These are phyloP conservation scores for Colletotrichum lindemuthianum DNA, from an alignment of 2,329 filamentous ascomycete genomes.

Conservation along the genomic window DNA sequence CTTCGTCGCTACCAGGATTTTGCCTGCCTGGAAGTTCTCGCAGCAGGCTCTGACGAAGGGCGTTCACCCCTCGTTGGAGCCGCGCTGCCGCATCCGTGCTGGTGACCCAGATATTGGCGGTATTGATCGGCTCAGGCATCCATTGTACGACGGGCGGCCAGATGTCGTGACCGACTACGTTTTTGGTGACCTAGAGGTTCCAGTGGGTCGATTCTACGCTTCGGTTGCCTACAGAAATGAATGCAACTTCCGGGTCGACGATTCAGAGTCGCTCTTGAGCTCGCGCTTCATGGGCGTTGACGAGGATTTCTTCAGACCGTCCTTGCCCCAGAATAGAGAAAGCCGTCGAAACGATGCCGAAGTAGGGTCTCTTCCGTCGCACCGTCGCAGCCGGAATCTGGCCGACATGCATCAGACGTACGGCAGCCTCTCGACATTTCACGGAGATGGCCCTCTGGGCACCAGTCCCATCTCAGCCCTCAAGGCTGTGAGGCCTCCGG, in stretches of 20 bases:
- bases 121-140: slow-evolving; percentile 76
- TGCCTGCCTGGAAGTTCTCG: slow-evolving; percentile 87
- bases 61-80: slow-evolving; percentile 72
- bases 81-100: slow-evolving; percentile 82
- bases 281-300: slow-evolving; percentile 94
- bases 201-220: slow-evolving; percentile 84
- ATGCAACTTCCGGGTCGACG: slow-evolving; percentile 90
- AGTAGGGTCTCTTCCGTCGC: slow-evolving; percentile 79
- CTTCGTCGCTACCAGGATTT: slow-evolving; percentile 81
- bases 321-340: slow-evolving; percentile 67
- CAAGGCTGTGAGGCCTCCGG: slow-evolving; percentile 71
- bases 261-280: slow-evolving; percentile 89
- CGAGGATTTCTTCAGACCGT: slow-evolving; percentile 86
- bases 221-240: slow-evolving; percentile 87
- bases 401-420: slow-evolving; percentile 81
- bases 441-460: slow-evolving; percentile 79
- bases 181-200: slow-evolving; percentile 87
- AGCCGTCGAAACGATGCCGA: slow-evolving; percentile 56
- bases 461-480: slow-evolving; percentile 89
- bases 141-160: slow-evolving; percentile 71
- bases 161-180: slow-evolving; percentile 79
- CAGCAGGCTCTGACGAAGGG: slow-evolving; percentile 78
- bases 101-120: slow-evolving; percentile 65
- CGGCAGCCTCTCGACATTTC: slow-evolving; percentile 89
- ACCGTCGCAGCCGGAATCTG: slow-evolving; percentile 58